Percentiles rank a stretch among this genome's conserved stretches.
Conservation (phyloP, 495 filamentous ascomycete genomes). For the Trichoderma reesei region DNA sequence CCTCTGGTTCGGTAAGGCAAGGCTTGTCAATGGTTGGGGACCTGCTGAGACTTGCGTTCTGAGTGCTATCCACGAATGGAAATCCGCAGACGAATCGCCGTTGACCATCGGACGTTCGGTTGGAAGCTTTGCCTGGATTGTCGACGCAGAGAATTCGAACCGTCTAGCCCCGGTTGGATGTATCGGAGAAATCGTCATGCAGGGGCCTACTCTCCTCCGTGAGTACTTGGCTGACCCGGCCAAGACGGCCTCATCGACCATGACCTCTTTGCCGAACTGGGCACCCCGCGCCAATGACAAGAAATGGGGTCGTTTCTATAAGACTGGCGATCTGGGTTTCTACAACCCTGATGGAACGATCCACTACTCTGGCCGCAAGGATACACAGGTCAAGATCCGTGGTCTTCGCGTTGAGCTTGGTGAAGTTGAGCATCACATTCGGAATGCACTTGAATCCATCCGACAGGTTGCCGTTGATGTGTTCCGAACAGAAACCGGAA, state of each 20-base stretch:
- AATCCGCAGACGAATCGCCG: constrained; percentile 15
- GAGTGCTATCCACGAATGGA: constrained; percentile 19
- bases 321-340: constrained; percentile 36
- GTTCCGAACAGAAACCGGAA: constrained; percentile 19
- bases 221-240: constrained; percentile 9
- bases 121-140: constrained; percentile 37
- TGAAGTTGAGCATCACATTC: constrained; percentile 19
- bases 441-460: constrained; percentile 19
- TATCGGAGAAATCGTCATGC: constrained; percentile 37
- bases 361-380: constrained; percentile 23
- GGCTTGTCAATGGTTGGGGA: constrained; percentile 44
- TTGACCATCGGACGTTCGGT: constrained; percentile 36
- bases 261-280: not conserved
- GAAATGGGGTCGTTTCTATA: constrained; percentile 24
- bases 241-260: constrained; percentile 15
- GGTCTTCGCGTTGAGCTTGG: constrained; percentile 36
- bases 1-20: not conserved
- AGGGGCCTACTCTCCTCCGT: constrained; percentile 33
- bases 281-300: constrained; percentile 15
- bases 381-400: constrained; percentile 32
- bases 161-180: constrained; percentile 36
- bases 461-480: constrained; percentile 12
- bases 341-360: constrained; percentile 36
- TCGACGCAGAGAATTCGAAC: constrained; percentile 36
- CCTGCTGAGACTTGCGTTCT: constrained; percentile 31